Conservation (phyloP, 768 basidiomycete genomes). For the Suillus americanus region DNA sequence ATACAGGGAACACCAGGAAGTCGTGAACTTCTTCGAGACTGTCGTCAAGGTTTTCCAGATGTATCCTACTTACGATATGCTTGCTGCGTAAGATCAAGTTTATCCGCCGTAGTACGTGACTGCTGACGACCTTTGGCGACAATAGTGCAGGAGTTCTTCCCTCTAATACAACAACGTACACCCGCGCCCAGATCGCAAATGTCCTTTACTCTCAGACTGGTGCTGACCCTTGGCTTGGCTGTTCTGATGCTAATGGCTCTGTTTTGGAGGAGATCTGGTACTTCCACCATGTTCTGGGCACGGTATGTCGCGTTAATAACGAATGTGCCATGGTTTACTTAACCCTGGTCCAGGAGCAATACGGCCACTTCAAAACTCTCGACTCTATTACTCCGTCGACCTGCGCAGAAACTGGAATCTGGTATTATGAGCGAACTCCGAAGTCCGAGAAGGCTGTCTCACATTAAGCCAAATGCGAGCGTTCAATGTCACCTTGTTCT, state of each 20-base stretch:
- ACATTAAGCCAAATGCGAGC: slow-evolving; percentile 16
- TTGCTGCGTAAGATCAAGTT: slow-evolving; percentile 50
- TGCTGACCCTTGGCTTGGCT: slow-evolving; percentile 64
- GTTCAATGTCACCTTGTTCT: background rate
- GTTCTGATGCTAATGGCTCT: slow-evolving; percentile 48
- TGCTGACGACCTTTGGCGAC: slow-evolving; percentile 9
- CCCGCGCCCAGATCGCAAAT: slow-evolving; percentile 48
- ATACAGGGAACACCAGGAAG: slow-evolving; percentile 65
- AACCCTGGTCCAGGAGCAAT: slow-evolving; percentile 49
- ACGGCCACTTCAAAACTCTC: slow-evolving; percentile 57
- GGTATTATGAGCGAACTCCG: slow-evolving; percentile 57
- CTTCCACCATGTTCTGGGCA: slow-evolving; percentile 66
- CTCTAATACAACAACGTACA: slow-evolving; percentile 67
- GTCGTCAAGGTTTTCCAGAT: slow-evolving; percentile 56
- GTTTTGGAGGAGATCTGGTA: slow-evolving; percentile 66
- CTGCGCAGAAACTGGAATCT: slow-evolving; percentile 52
- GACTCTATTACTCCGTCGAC: slow-evolving; percentile 51
- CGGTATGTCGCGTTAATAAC: slow-evolving; percentile 36
- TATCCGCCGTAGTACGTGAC: background rate
- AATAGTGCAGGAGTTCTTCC: slow-evolving; percentile 57
- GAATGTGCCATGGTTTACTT: background rate
- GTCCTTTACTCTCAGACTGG: slow-evolving; percentile 60
- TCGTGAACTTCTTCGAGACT: slow-evolving; percentile 68
- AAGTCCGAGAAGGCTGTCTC: slow-evolving; percentile 44
- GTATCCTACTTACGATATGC: slow-evolving; percentile 69